A percentile compares a stretch with the other conserved stretches of the same genome.
Evolutionary conservation across 2,329 filamentous ascomycete species (phyloP).

Genomic region (Alternaria viburni): DNA sequence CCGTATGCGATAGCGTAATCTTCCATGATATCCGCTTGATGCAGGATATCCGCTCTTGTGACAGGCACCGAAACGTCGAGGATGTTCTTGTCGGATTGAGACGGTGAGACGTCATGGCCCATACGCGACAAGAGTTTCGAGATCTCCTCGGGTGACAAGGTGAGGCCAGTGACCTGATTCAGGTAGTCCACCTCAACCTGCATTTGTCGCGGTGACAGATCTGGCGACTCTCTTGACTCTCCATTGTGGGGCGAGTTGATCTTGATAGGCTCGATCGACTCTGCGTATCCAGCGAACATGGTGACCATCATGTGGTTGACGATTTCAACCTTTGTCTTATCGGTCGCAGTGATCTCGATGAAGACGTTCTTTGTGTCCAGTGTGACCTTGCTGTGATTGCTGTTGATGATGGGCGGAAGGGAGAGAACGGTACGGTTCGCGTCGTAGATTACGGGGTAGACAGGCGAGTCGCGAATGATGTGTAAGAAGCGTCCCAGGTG

Average conservation of each 20-base stretch:
- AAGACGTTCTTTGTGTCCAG: constrained; percentile 91
- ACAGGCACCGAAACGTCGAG: constrained; percentile 84
- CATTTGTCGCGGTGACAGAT: constrained; percentile 76
- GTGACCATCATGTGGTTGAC: constrained; percentile 94
- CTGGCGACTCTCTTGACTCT: constrained; percentile 79
- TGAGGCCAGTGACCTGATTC: constrained; percentile 87
- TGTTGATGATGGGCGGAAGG: constrained; percentile 96
- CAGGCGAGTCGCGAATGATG: constrained; percentile 91
- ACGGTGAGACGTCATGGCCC: constrained; percentile 82
- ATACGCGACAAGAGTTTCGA: constrained; percentile 85
- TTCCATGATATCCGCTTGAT: constrained; percentile 98
- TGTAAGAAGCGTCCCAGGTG: constrained; percentile 88
- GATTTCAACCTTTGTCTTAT: constrained; percentile 94
- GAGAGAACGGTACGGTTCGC: constrained; percentile 86
- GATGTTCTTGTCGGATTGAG: constrained; percentile 68
- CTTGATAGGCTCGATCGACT: constrained; percentile 91
- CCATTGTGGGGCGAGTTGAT: constrained; percentile 91
- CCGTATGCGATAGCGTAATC: constrained; percentile 96
- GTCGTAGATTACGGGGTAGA: constrained; percentile 96
- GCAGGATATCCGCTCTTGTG: constrained; percentile 91
- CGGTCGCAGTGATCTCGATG: constrained; percentile 95
- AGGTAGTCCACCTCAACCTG: constrained; percentile 91
- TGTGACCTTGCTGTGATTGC: constrained; percentile 95
- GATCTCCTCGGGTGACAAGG: constrained; percentile 75
- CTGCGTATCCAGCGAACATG: constrained; percentile 96